These are phyloP conservation scores for Polymyxa betae DNA, from an alignment of 208 protist genomes.

Conservation along the genomic window DNA sequence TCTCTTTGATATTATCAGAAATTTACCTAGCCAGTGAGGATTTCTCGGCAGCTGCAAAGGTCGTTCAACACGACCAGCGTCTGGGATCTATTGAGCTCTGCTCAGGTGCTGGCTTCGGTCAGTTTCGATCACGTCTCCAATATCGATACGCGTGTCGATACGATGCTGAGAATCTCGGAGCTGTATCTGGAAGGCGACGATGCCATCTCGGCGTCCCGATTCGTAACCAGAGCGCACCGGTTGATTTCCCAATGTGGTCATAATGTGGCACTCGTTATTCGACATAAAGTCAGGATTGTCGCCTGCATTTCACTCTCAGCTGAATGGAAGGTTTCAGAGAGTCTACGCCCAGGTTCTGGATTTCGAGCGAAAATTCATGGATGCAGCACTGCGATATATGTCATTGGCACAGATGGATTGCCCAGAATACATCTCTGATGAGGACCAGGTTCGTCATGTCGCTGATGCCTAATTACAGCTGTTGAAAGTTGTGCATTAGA, in stretches of 20 bases:
- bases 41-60: background rate
- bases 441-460: background rate
- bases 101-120: background rate
- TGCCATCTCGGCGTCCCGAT: background rate
- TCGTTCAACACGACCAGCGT: background rate
- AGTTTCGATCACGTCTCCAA: background rate
- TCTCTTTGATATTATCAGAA: background rate
- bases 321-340: background rate
- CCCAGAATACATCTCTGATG: background rate
- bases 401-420: constrained; percentile 47
- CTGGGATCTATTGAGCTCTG: background rate
- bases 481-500: background rate
- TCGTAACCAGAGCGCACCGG: background rate
- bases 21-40: constrained; percentile 36
- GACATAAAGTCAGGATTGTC: background rate
- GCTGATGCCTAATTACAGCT: background rate
- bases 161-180: background rate
- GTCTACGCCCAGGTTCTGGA: constrained; percentile 23
- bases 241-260: background rate
- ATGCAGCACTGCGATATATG: constrained; percentile 31
- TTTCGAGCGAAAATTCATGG: constrained; percentile 10
- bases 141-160: background rate
- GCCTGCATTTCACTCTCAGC: background rate
- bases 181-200: background rate
- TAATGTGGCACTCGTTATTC: background rate